phyloP scores from a whole-genome alignment of 148 eudicot genomes.

The Rhododendron griersonianum region DNA sequence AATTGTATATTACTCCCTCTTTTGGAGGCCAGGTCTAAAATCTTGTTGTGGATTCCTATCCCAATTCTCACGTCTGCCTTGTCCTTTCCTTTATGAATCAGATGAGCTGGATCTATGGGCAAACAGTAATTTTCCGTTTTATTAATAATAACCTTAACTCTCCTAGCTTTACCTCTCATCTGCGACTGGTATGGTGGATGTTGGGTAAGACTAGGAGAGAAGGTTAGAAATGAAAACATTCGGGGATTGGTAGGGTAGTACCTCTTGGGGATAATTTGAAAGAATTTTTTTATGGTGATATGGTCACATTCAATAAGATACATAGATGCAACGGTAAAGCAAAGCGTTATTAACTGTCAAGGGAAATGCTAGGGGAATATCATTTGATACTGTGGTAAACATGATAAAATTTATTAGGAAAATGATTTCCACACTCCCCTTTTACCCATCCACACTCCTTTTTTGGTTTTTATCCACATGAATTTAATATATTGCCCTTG shows the following conservation, averaged over 20 bases:
- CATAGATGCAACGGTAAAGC: not conserved
- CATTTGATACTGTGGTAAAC: not conserved
- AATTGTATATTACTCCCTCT: not conserved
- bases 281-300: not conserved
- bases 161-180: not conserved
- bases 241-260: not conserved
- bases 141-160: not conserved
- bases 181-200: not conserved
- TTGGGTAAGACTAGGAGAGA: not conserved
- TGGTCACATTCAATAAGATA: not conserved
- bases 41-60: not conserved
- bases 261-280: not conserved
- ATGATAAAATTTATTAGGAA: not conserved
- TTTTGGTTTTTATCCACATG: no score
- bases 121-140: not conserved
- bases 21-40: not conserved
- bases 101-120: not conserved
- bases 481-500: no score
- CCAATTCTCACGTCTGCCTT: not conserved
- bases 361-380: not conserved
- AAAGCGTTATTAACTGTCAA: not conserved
- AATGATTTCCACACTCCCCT: no score
- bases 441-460: no score
- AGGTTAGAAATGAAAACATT: not conserved
- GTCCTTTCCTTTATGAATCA: not conserved